Evolutionary conservation across 2,329 filamentous ascomycete species (phyloP).

Genomic region (Ascochyta pisi): DNA sequence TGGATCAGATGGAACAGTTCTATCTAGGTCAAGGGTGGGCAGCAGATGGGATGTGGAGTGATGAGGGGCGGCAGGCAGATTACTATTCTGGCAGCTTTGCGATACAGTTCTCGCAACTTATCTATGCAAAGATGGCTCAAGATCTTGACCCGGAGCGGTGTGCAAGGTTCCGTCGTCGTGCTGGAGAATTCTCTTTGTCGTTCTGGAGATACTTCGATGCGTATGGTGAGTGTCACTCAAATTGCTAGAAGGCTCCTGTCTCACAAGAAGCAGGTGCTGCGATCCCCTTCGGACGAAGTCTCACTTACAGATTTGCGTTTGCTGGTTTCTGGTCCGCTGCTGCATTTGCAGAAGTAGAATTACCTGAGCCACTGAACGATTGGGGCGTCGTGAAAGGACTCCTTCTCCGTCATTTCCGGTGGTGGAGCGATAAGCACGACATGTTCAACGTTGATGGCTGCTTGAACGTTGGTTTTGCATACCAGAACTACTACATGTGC

Average conservation of each 20-base stretch:
- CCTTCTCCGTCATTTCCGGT: conserved; percentile 58
- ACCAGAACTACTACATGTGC: conserved; percentile 61
- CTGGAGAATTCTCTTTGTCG: conserved; percentile 50
- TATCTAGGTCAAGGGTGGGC: conserved; percentile 58
- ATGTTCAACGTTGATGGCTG: conserved; percentile 60
- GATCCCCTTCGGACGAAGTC: conserved; percentile 60
- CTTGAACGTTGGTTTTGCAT: conserved; percentile 56
- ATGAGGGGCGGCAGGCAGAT: conserved; percentile 53
- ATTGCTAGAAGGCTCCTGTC: neutral
- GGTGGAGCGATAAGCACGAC: conserved; percentile 54
- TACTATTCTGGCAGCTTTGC: conserved; percentile 64
- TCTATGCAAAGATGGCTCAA: conserved; percentile 54
- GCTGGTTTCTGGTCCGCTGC: conserved; percentile 58
- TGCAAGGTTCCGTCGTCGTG: conserved; percentile 49
- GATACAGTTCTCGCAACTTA: conserved; percentile 59
- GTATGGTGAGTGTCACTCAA: conserved; percentile 43
- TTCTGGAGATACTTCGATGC: conserved; percentile 60
- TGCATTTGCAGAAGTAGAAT: conserved; percentile 52
- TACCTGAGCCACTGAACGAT: conserved; percentile 49
- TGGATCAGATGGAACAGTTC: conserved; percentile 55
- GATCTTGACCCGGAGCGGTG: conserved; percentile 52
- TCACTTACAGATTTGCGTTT: conserved; percentile 61
- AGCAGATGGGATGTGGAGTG: conserved; percentile 55
- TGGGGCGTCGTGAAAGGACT: conserved; percentile 57
- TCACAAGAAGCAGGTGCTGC: conserved; percentile 50